Conservation (phyloP, 441 rosid species). For the Adansonia madagascariensis region DNA sequence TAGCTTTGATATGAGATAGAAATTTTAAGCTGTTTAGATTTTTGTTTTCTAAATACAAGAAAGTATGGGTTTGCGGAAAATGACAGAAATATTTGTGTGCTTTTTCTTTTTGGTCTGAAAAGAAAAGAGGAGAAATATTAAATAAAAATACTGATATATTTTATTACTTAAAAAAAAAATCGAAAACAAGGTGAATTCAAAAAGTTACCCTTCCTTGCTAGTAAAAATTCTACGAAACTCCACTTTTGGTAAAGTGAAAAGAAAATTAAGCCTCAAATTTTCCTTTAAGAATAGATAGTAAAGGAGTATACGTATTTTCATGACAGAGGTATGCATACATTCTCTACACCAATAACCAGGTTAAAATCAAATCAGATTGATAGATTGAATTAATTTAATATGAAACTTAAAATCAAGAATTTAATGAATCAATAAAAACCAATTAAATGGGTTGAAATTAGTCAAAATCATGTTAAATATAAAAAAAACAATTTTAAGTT, state of each 20-base stretch:
- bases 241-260: background rate
- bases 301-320: background rate
- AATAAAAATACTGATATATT: background rate
- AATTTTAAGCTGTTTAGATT: background rate
- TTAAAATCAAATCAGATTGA: no score
- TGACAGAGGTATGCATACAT: background rate
- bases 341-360: background rate
- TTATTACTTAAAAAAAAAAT: background rate
- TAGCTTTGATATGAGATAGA: background rate
- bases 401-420: no score
- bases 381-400: no score
- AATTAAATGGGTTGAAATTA: no score
- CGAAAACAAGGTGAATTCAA: background rate
- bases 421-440: no score
- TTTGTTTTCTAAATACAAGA: background rate
- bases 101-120: background rate
- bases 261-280: background rate
- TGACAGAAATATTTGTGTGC: background rate
- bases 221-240: background rate
- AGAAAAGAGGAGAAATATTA: background rate
- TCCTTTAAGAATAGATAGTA: background rate
- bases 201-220: background rate
- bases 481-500: no score
- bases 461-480: no score
- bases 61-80: background rate